These are phyloP conservation scores for Ascodesmis nigricans DNA, from an alignment of 495 filamentous ascomycete genomes.

Conservation along the genomic window DNA sequence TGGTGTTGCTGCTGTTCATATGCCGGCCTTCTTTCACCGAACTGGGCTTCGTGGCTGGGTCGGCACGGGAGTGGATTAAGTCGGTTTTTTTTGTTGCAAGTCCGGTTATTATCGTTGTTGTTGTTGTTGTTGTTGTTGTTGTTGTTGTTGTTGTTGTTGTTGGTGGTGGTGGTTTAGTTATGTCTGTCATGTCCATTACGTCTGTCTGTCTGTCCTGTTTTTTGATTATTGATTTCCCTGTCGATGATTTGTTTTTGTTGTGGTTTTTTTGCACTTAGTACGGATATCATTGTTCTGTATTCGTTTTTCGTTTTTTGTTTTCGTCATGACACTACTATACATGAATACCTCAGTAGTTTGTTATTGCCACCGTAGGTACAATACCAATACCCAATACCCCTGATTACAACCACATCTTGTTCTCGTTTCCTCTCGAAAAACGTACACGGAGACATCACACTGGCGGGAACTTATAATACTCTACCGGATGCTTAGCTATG, in stretches of 20 bases:
- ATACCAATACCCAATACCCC: constrained; percentile 1
- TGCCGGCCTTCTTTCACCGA: not conserved
- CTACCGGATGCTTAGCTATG: too few species aligned
- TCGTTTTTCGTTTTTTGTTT: not conserved
- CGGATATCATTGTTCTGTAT: not conserved
- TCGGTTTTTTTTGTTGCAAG: not conserved
- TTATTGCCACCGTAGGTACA: constrained; percentile 1
- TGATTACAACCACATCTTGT: not conserved
- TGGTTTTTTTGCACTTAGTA: not conserved
- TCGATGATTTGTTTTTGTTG: not conserved
- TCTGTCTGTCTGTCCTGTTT: not conserved
- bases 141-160: not conserved
- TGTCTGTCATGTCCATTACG: not conserved
- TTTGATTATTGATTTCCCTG: not conserved
- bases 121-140: not conserved
- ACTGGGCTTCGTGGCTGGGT: not conserved
- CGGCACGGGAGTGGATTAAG: too few species aligned
- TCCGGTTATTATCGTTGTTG: not conserved
- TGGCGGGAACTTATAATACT: too few species aligned
- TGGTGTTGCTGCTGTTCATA: not conserved
- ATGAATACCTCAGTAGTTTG: not conserved
- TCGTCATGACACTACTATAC: not conserved
- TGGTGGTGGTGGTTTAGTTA: too few species aligned
- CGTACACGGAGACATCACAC: too few species aligned
- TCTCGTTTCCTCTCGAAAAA: not conserved